Conservation (phyloP, 176 grass and related monocot genomes). For the Ensete glaucum region DNA sequence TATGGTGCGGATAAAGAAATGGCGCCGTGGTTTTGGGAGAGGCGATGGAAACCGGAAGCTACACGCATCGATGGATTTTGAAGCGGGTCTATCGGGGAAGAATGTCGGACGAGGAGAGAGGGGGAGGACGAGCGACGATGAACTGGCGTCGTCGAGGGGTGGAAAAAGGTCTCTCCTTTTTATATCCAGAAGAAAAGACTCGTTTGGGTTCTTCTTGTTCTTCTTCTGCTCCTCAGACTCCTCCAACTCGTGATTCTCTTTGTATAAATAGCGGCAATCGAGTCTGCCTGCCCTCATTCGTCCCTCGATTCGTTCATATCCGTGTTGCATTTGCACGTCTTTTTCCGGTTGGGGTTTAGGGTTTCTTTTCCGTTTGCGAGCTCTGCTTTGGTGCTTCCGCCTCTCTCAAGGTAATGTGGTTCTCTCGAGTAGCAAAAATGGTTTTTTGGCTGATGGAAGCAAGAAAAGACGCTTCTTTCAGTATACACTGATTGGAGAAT, state of each 20-base stretch:
- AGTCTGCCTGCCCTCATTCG: neutral
- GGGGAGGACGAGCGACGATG: neutral
- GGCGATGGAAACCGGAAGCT: neutral
- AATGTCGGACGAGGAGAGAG: neutral
- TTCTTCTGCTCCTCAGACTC: too few relatives aligned
- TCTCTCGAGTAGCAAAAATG: neutral
- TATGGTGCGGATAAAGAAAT: too few relatives aligned
- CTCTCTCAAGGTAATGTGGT: neutral
- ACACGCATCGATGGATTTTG: neutral
- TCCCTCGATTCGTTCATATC: too few relatives aligned
- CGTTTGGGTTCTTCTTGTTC: neutral
- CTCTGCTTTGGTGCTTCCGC: neutral
- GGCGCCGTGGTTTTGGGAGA: neutral
- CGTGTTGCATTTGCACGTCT: neutral
- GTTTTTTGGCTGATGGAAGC: neutral
- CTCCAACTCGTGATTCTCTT: neutral
- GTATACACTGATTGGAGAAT: neutral
- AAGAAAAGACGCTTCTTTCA: neutral
- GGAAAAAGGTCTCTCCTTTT: neutral
- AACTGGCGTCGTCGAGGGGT: neutral
- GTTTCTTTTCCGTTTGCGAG: neutral
- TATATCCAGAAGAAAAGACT: neutral
- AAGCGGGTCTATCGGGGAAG: neutral
- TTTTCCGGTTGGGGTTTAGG: neutral
- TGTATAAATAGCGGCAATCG: neutral